A percentile compares a stretch with the other conserved stretches of the same genome.
Conservation (phyloP, 257 asterid genomes). For the Petrea volubilis region DNA sequence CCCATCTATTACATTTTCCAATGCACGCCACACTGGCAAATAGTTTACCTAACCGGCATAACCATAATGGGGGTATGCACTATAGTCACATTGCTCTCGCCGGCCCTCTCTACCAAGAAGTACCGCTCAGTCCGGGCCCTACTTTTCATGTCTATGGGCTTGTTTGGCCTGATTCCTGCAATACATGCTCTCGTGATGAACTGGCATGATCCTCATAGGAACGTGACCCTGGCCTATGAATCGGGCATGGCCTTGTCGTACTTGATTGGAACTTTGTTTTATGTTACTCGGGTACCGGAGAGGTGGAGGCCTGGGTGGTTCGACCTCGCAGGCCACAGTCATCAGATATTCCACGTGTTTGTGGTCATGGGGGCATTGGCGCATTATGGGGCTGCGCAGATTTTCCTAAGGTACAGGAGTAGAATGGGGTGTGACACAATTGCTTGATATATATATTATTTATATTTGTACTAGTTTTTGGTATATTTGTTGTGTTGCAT, state of each 20-base stretch:
- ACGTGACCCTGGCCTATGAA: conserved; percentile 59
- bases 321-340: conserved; percentile 95
- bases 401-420: conserved; percentile 57
- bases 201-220: conserved; percentile 78
- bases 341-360: conserved; percentile 86
- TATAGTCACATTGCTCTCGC: conserved; percentile 65
- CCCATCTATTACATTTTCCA: conserved; percentile 93
- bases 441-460: background rate
- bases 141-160: conserved; percentile 82
- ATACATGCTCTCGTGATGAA: conserved; percentile 59
- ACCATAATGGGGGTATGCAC: conserved; percentile 72
- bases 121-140: conserved; percentile 68
- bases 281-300: conserved; percentile 70
- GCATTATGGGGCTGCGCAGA: conserved; percentile 90
- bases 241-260: conserved; percentile 77
- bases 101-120: conserved; percentile 56
- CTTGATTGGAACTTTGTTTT: conserved; percentile 65
- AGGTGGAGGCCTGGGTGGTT: conserved; percentile 92
- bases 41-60: conserved; percentile 68
- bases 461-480: too few relatives aligned
- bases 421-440: conserved; percentile 46
- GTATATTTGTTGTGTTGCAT: background rate
- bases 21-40: conserved; percentile 81
- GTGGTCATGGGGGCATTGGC: conserved; percentile 92
- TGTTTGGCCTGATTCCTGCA: conserved; percentile 81